Base-by-base conservation (phyloP, 495 filamentous ascomycete genomes). In the Lichenothelia convexa region DNA sequence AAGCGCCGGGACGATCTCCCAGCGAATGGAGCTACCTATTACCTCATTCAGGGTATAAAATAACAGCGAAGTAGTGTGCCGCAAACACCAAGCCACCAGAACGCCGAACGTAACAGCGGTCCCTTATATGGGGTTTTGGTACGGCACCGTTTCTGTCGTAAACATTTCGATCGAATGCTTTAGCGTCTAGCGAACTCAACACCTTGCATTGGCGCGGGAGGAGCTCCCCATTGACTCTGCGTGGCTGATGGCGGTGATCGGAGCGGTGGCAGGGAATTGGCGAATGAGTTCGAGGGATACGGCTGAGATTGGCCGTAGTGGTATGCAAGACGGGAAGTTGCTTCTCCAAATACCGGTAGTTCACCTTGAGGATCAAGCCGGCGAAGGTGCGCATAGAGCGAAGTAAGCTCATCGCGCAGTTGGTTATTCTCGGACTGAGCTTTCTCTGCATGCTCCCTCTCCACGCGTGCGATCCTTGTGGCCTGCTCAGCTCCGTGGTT, bases 401-500 rank as follows among this genome's bases (percentile, higher is more conserved):
- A 13, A 13, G 24, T 29, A 13, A 9, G 15, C 24, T 29, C 24
- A 13, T 29, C 15, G 24, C 24, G 24, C 9, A 29, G 24, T 2
- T 29, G 24, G 24, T 29, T 13, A 11, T 11, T 29, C 24, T 29
- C 24, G 24, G 24, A 29, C 15, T 29, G 9, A 29, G 9, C 24
- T 2, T 13, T 29, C 24, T 29, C 15, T 29, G 24, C 9, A 13
- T 29, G 9, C 24, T 29, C 24, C 24, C 9, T 29, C 9, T 11
- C 9, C 9, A 29, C 9, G 15, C 15, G 9, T 29, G 24, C 9
- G 2, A 29, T 9, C 15, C 24, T 29, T 29, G 9, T 29, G 24
- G 9, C 24, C 15, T 29, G 24, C 9, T n/a, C n/a, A n/a, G n/a
- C n/a, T n/a, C 24, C 24, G 9, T 46, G 42, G 22, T 47, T 51